These are phyloP conservation scores for Glycine soja DNA, from an alignment of 306 rosid species.

Conservation along the genomic window DNA sequence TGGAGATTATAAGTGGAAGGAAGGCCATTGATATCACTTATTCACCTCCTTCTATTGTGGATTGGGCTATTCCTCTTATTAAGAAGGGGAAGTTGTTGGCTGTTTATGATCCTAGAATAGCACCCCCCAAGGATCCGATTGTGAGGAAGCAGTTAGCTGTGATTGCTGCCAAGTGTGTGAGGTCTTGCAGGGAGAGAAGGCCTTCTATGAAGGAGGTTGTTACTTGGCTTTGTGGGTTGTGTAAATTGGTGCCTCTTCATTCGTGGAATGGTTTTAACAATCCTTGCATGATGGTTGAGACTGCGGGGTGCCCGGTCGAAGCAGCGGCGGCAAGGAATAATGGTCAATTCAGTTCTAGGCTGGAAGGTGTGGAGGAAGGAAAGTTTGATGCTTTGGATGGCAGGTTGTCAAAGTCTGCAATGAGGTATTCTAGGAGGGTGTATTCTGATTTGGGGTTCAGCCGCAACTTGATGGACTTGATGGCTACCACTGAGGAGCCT, in stretches of 20 bases:
- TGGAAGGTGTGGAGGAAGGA: slow-evolving; percentile 11
- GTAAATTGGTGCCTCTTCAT: slow-evolving; percentile 82
- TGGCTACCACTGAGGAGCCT: slow-evolving; percentile 76
- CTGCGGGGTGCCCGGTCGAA: slow-evolving; percentile 73
- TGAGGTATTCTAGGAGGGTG: slow-evolving; percentile 78
- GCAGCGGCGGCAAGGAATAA: slow-evolving; percentile 28
- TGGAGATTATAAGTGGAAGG: slow-evolving; percentile 95
- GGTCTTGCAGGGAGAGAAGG: slow-evolving; percentile 91
- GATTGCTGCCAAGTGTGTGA: slow-evolving; percentile 93
- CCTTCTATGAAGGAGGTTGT: slow-evolving; percentile 88
- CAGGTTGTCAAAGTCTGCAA: slow-evolving; percentile 55
- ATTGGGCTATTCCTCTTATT: slow-evolving; percentile 95
- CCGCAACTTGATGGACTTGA: slow-evolving; percentile 90
- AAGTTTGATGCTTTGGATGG: slow-evolving; percentile 57
- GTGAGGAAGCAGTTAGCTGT: slow-evolving; percentile 88
- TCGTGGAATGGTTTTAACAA: slow-evolving; percentile 87
- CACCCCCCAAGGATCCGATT: slow-evolving; percentile 75
- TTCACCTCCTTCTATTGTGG: slow-evolving; percentile 94
- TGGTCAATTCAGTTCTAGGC: not conserved
- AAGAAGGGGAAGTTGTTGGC: slow-evolving; percentile 74
- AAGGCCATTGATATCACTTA: slow-evolving; percentile 87
- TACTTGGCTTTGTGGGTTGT: slow-evolving; percentile 82
- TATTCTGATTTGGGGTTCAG: slow-evolving; percentile 92
- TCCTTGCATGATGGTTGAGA: slow-evolving; percentile 93
- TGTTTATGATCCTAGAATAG: slow-evolving; percentile 81